phyloP scores from a whole-genome alignment of 2,329 filamentous ascomycete genomes.

The Aspergillus luchuensis region DNA sequence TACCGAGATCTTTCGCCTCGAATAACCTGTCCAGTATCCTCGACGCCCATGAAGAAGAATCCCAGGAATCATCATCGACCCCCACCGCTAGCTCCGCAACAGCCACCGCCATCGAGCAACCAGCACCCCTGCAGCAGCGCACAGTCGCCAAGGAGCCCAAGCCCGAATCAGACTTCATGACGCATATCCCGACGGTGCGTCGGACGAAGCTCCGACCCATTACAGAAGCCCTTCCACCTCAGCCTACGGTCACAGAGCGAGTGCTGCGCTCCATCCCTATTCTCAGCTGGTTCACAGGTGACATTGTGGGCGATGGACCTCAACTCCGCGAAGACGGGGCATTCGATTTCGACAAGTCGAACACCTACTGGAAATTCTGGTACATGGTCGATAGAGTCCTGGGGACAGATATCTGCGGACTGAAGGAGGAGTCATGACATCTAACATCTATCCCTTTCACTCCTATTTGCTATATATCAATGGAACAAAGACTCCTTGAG shows the following conservation, averaged over 20 bases:
- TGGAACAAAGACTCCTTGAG: too few species aligned
- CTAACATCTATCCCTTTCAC: too few species aligned
- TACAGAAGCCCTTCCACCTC: slow-evolving; percentile 70
- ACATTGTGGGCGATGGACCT: slow-evolving; percentile 51
- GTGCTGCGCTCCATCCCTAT: slow-evolving; percentile 68
- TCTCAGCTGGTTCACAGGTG: slow-evolving; percentile 69
- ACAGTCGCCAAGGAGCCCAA: slow-evolving; percentile 31
- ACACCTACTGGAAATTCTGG: slow-evolving; percentile 63
- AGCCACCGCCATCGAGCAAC: slow-evolving; percentile 31
- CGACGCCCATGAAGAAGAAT: slow-evolving; percentile 37
- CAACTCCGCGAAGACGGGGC: slow-evolving; percentile 48
- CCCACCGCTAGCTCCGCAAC: slow-evolving; percentile 48
- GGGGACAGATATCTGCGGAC: slow-evolving; percentile 64
- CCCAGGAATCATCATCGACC: slow-evolving; percentile 33
- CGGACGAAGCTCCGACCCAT: slow-evolving; percentile 67
- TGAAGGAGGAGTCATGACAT: slow-evolving; percentile 53
- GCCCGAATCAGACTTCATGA: slow-evolving; percentile 50
- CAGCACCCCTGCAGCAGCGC: slow-evolving; percentile 32
- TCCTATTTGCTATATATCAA: too few species aligned
- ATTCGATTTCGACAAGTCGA: slow-evolving; percentile 70
- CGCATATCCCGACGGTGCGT: slow-evolving; percentile 67
- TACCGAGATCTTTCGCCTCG: slow-evolving; percentile 45
- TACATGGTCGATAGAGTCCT: slow-evolving; percentile 57
- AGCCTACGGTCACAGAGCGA: slow-evolving; percentile 65
- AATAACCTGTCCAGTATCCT: slow-evolving; percentile 37